Conservation (phyloP, 2,329 filamentous ascomycete species). For the Aspergillus jensenii region DNA sequence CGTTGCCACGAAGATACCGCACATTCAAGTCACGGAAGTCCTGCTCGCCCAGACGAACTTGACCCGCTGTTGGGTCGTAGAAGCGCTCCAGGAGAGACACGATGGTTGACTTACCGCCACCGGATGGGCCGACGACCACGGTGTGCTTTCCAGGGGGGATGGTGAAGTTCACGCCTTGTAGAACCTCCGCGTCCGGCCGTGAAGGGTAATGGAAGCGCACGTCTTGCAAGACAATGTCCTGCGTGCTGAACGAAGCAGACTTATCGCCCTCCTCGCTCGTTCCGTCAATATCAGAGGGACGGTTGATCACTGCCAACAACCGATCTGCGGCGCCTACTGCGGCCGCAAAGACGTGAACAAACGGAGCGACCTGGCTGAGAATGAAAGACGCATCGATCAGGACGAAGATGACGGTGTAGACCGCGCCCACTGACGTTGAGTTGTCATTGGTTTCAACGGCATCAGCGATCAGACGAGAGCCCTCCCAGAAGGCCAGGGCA, state of each 20-base stretch:
- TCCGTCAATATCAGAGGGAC: conserved; percentile 48
- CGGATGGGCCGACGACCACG: conserved; percentile 51
- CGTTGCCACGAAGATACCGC: conserved; percentile 33
- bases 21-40: conserved; percentile 35
- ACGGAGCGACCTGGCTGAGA: conserved; percentile 39
- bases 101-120: conserved; percentile 54
- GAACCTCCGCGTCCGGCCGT: conserved; percentile 35
- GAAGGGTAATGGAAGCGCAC: conserved; percentile 40
- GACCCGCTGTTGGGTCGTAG: conserved; percentile 36
- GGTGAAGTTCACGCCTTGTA: conserved; percentile 31
- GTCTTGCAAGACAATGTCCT: conserved; percentile 31
- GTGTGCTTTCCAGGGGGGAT: conserved; percentile 40
- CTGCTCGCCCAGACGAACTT: conserved; percentile 29
- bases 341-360: conserved; percentile 48
- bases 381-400: conserved; percentile 40
- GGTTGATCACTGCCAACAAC: conserved; percentile 59
- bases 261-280: conserved; percentile 13
- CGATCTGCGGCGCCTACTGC: conserved; percentile 56
- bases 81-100: conserved; percentile 38
- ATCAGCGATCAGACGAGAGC: conserved; percentile 55
- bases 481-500: conserved; percentile 67
- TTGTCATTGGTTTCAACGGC: conserved; percentile 15
- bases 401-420: conserved; percentile 40
- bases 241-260: conserved; percentile 16
- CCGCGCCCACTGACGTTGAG: conserved; percentile 32